Base-by-base conservation (phyloP, 2,329 filamentous ascomycete genomes). In the Alternaria brassicicola region DNA sequence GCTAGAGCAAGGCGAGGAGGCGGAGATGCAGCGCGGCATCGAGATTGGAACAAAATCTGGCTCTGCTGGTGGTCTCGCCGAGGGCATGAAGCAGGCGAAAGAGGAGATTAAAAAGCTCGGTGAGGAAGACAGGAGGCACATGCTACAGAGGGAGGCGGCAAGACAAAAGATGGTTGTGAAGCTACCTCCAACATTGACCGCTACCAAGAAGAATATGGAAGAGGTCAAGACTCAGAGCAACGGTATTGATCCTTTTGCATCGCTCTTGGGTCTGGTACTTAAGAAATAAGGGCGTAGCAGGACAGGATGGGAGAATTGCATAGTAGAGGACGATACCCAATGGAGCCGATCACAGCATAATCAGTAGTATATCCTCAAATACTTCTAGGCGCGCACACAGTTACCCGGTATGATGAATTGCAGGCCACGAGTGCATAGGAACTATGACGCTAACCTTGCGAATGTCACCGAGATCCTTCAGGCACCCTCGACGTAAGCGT, bases 231-330 rank as follows among this genome's bases (percentile, higher is more conserved):
- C 33, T 9, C 23, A 50, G 33, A 38, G 28, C 9, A 30, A 28
- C 4, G 42, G 19, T 33, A n/a, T 23, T 10, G 55, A 57, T n/a
- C 55, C 55, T 23, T 57, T 57, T 8, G 38, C 35, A 21, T 47
- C 35, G 6, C 26, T 57, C 12, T 21, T 57, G 42, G 21, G 26
- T 9, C 13, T 57, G 12, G 41, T 35, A n/a, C 48, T 35, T 17
- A 52, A 7, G 26, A 57, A 23, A 12, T 36, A 52, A n/a, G 31
- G 12, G 30, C 12, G 13, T 3, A 3, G n/a, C 15, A 21, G 13
- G n/a, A 43, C n/a, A 4, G 45, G 19, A 13, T 21, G 30, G 10
- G n/a, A 15, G 6, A n/a, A 12, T 35, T 28, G 28, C 12, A 36
- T n/a, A 28, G 2, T 6, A 13, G 3, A 45, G n/a, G 21, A 41